A percentile compares a stretch with the other conserved stretches of the same genome.
Evolutionary conservation across 164 flowering plant genomes (phyloP).

Genomic region (Kalanchoe fedtschenkoi): DNA sequence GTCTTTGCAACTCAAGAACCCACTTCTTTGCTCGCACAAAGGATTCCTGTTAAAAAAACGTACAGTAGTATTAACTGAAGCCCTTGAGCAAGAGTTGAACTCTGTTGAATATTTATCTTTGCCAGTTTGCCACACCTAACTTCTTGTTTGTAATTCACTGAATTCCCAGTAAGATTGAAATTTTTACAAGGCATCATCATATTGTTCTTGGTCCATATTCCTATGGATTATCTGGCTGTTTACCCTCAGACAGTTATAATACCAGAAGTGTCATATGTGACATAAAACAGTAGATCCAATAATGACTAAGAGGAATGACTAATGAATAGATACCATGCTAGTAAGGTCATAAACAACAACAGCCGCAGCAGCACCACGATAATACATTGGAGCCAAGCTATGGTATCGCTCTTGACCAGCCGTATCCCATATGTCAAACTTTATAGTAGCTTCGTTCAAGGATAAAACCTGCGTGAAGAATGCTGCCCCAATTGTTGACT

Average conservation of each 20-base stretch:
- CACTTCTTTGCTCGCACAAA: constrained; percentile 8
- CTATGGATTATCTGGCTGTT: not conserved
- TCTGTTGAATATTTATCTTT: not conserved
- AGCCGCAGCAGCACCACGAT: constrained; percentile 93
- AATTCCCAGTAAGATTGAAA: not conserved
- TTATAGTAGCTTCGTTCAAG: constrained; percentile 56
- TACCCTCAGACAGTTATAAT: not conserved
- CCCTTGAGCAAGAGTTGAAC: not conserved
- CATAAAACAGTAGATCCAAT: not conserved
- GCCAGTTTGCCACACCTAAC: not conserved
- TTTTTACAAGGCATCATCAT: not conserved
- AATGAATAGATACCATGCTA: constrained; percentile 35
- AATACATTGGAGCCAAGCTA: constrained; percentile 85
- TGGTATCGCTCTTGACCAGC: constrained; percentile 86
- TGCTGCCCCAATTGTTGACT: constrained; percentile 91
- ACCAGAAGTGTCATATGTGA: not conserved
- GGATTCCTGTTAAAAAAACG: not conserved
- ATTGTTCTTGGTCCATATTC: not conserved
- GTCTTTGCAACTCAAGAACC: constrained; percentile 5
- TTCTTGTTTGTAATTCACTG: not conserved
- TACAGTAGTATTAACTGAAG: not conserved
- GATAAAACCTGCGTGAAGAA: constrained; percentile 78
- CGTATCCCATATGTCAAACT: constrained; percentile 88
- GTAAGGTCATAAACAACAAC: constrained; percentile 81
- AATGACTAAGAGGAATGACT: not conserved